These are phyloP conservation scores for Teunomyces stri DNA, from an alignment of 805 yeast genomes.

Conservation along the genomic window DNA sequence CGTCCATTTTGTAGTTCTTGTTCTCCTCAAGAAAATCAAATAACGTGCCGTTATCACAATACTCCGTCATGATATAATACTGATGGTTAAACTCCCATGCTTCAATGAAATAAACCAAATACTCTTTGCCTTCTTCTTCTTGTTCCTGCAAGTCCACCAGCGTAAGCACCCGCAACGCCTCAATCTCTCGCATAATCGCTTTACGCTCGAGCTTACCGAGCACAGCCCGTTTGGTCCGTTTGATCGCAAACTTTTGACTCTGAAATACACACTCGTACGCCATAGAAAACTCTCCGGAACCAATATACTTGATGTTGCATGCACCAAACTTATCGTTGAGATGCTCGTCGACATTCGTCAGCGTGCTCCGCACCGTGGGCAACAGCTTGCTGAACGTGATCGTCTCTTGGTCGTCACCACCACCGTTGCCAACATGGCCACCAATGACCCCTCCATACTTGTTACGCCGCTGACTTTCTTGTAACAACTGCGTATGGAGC, in stretches of 20 bases:
- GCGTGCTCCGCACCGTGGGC: background rate
- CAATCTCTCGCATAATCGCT: constrained; percentile 73
- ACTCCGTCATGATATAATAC: constrained; percentile 90
- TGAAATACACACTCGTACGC: constrained; percentile 81
- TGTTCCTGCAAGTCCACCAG: constrained; percentile 32
- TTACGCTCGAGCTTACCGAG: constrained; percentile 51
- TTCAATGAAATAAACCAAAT: constrained; percentile 73
- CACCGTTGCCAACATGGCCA: background rate
- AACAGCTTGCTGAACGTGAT: background rate
- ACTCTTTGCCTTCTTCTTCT: constrained; percentile 66
- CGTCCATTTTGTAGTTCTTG: constrained; percentile 77
- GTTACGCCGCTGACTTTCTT: background rate
- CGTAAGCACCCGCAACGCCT: constrained; percentile 50
- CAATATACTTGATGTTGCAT: constrained; percentile 63
- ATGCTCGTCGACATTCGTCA: constrained; percentile 36
- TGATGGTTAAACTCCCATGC: constrained; percentile 80
- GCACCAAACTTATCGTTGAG: constrained; percentile 50
- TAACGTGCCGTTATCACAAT: constrained; percentile 89
- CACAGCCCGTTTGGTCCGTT: constrained; percentile 71
- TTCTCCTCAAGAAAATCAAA: constrained; percentile 76
- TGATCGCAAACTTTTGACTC: constrained; percentile 75
- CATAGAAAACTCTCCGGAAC: constrained; percentile 84
- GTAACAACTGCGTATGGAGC: constrained; percentile 8
- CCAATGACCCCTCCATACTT: background rate
- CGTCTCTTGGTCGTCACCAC: background rate